Base-by-base conservation (phyloP, 2,329 filamentous ascomycete species). In the Fusarium albosuccineum region DNA sequence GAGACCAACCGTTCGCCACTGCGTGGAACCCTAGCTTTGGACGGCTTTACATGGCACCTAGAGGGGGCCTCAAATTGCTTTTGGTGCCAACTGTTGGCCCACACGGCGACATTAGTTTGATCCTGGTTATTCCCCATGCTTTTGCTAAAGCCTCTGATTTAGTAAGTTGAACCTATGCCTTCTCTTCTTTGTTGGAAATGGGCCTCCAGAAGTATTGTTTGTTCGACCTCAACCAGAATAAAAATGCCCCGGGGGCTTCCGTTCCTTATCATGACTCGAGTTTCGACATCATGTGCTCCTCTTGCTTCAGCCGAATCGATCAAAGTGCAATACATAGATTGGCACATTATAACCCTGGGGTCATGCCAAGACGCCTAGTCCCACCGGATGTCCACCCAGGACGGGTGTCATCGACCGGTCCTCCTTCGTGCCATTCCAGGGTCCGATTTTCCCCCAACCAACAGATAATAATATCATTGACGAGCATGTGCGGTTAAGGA, bases 1-100 rank as follows among this genome's bases (percentile, higher is more conserved):
- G 64, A 60, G 53, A 66, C 57, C 45, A 64, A 53, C 57, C 67
- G 64, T 64, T 70, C 54, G 52, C 57, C 62, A 70, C 64, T 30
- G 37, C 67, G 60, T 70, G 62, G 64, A 66, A 61, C 61, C 61
- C 57, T 60, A 45, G 57, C 56, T 54, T 51, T 42, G 9, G 49
- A 52, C 49, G 30, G 41, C 33, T 30, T 60, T 63, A 48, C 30
- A 6, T 57, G 44, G 46, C 30, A 34, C 27, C 33, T 41, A 22
- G 29, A 45, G 17, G 27, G 33, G 44, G 54, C 44, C 36, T 41
- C 41, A 33, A 48, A 49, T 49, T 29, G 27, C 33, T 26, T 22
- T 29, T 57, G 36, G 46, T 34, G 37, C 39, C 55, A 36, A 37
- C 37, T 39, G 29, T 44, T 57, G 34, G 27, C 41, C 53, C 42